Evolutionary conservation across 176 grass and related monocot genomes (phyloP).

Genomic region (Cenchrus americanus): DNA sequence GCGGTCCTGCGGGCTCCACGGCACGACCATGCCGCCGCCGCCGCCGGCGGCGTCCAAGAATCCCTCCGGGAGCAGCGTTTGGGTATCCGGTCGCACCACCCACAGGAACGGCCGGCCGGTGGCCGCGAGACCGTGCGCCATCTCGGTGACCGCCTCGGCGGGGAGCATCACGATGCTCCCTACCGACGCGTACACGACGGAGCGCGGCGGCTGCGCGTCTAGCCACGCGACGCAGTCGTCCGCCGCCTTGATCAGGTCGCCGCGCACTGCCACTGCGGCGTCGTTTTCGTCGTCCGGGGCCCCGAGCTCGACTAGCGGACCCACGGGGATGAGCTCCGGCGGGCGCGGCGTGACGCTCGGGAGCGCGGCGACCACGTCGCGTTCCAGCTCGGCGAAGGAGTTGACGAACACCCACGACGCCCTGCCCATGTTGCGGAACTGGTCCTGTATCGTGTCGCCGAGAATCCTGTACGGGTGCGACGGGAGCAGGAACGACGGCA

Average conservation of each 20-base stretch:
- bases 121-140: conserved; percentile 42
- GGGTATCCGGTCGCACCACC: conserved; percentile 51
- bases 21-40: conserved; percentile 63
- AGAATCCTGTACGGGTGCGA: neutral
- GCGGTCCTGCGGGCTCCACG: conserved; percentile 79
- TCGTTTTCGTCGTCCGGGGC: neutral
- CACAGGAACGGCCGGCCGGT: conserved; percentile 51
- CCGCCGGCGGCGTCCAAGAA: conserved; percentile 41
- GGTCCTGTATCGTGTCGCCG: neutral
- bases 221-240: conserved; percentile 56
- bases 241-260: conserved; percentile 39
- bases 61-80: conserved; percentile 23
- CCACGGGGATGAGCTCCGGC: neutral
- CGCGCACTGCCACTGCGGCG: neutral
- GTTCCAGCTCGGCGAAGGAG: conserved; percentile 12
- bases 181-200: conserved; percentile 52
- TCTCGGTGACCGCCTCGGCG: conserved; percentile 44
- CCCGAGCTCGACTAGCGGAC: neutral
- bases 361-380: neutral
- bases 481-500: conserved; percentile 13
- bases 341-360: neutral
- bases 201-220: conserved; percentile 29
- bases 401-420: neutral
- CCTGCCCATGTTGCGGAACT: neutral
- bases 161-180: conserved; percentile 50